A percentile compares a stretch with the other conserved stretches of the same genome.
phyloP scores from a whole-genome alignment of 345 rosid genomes.

The Xanthoceras sorbifolium region DNA sequence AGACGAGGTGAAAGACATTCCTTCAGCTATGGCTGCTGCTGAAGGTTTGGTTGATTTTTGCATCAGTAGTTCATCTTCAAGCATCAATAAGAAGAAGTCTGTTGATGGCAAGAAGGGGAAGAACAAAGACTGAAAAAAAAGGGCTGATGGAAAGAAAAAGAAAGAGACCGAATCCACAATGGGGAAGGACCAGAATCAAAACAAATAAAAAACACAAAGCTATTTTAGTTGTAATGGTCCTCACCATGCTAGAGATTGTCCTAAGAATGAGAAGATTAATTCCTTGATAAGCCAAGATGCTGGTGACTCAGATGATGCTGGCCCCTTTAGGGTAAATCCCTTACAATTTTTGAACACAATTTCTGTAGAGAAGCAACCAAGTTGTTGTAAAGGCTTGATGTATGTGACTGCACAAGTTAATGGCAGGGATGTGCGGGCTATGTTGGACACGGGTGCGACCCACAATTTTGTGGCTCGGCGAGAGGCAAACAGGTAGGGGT shows the following conservation, averaged over 20 bases:
- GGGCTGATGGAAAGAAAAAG: not conserved
- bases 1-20: not conserved
- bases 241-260: not conserved
- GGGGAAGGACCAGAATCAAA: too few relatives aligned
- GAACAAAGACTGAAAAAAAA: not conserved
- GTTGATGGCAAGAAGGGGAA: not conserved
- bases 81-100: not conserved
- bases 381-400: not conserved
- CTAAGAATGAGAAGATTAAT: not conserved
- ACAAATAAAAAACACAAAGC: not conserved
- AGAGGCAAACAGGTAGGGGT: too few relatives aligned
- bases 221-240: not conserved
- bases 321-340: too few relatives aligned
- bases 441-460: too few relatives aligned
- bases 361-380: not conserved
- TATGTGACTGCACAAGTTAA: too few relatives aligned
- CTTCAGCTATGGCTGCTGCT: not conserved
- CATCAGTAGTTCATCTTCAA: not conserved
- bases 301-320: not conserved
- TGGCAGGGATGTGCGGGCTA: too few relatives aligned
- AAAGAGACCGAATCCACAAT: too few relatives aligned
- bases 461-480: too few relatives aligned
- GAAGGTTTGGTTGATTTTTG: too few relatives aligned
- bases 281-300: not conserved
- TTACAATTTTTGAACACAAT: not conserved